Evolutionary conservation across 805 yeast species (phyloP), one percentile per base, ranked within the genome.

Genomic region (Teunomyces cretensis): DNA sequence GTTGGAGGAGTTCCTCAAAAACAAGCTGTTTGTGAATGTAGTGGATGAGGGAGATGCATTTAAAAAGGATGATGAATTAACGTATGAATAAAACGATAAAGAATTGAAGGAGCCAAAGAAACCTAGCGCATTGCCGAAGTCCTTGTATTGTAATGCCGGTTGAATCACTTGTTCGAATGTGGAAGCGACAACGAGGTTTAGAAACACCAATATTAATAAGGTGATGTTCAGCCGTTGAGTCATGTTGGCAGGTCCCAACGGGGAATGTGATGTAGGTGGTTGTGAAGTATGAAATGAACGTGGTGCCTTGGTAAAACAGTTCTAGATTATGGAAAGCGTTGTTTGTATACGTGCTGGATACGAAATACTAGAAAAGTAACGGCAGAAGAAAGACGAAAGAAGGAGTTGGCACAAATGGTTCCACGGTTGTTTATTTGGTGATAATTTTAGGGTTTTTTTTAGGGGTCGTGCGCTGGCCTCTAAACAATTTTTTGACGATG

Each of bases 41-140:
- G 22, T 35, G 22, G 43, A 16, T 16, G 37, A 6, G 30, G 43
- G 19, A 2, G 46, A 24, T 19, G 42, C 41, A 14, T 49, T 41
- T 36, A 65, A 49, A 26, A 53, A 50, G 12, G 55, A 47, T 9
- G 70, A 60, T 22, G 60, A 62, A 48, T 65, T 63, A 19, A 44
- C 44, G 40, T 46, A 58, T n/a, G 54, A 41, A 44, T 66, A 68
- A 41, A 58, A 52, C 2, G 70, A 60, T 24, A 67, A 42, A 6
- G 65, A 56, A 22, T 62, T 49, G 46, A 60, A 68, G 15, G 54
- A 47, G 4, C 73, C 73, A 43, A 65, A 58, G 14, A 68, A 35
- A 6, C 72, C 70, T 27, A 68, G 33, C 36, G 50, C 48, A n/a
- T 57, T 57, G 2, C 72, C 73, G 36, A 65, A 46, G 16, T 51